A percentile compares a stretch with the other conserved stretches of the same genome.
Evolutionary conservation across 1,139 yeast species (phyloP).

Genomic region (Magnusiomyces ingens): DNA sequence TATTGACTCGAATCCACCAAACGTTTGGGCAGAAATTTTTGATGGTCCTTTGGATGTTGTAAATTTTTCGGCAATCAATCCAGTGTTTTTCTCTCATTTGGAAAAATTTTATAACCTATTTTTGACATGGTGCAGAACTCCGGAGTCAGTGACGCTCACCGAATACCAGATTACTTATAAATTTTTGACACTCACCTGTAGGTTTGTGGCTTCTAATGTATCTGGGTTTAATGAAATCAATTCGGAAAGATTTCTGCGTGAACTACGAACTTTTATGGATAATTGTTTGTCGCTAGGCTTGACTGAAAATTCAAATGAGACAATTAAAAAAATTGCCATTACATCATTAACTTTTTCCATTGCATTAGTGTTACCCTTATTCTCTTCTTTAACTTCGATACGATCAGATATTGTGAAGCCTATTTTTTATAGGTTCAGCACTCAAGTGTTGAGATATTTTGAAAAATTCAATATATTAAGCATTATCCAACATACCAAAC

Average conservation of each 20-base stretch:
- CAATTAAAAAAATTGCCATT: background rate
- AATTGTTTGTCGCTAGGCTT: background rate
- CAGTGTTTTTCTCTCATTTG: background rate
- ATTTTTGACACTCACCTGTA: background rate
- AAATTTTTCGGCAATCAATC: background rate
- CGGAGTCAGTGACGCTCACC: background rate
- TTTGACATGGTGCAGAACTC: background rate
- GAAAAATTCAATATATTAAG: background rate
- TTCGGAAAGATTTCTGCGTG: background rate
- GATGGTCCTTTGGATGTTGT: background rate
- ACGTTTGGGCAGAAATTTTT: background rate
- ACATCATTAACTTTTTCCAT: background rate
- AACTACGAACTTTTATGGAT: background rate
- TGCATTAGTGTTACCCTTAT: background rate
- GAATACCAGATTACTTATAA: background rate
- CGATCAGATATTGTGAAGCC: background rate
- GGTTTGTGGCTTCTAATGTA: background rate
- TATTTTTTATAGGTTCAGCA: background rate
- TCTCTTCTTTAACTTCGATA: background rate
- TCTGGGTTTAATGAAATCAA: background rate
- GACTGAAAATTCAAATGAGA: background rate
- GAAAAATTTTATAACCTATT: background rate
- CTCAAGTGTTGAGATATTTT: background rate
- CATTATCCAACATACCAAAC: background rate
- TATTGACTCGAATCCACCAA: background rate